These are phyloP conservation scores for Narthecium ossifragum DNA, from an alignment of 106 monocot species.

Conservation along the genomic window DNA sequence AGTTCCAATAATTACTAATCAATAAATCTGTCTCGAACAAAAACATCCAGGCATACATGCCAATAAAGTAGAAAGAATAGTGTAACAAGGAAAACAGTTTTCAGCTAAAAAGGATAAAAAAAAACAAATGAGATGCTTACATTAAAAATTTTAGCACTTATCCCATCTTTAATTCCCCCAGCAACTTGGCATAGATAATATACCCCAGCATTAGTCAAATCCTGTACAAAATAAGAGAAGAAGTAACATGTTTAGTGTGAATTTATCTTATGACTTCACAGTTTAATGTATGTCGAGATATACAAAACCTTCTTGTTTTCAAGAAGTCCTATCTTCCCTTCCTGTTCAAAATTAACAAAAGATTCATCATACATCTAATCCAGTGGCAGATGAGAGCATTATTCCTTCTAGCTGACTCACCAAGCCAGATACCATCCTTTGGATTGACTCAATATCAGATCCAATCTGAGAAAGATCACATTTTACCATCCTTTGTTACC, in stretches of 20 bases:
- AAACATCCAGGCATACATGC: no score
- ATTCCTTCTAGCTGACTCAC: constrained; percentile 30
- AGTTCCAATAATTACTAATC: no score
- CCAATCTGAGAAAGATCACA: constrained; percentile 77
- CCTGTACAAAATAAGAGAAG: constrained; percentile 26
- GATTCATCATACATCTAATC: constrained; percentile 2
- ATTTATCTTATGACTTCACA: no score
- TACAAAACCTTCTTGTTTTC: constrained; percentile 66
- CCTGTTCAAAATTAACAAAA: constrained; percentile 38
- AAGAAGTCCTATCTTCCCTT: constrained; percentile 71
- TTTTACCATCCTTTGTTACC: no score
- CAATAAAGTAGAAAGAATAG: no score
- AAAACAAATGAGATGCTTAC: constrained; percentile 18
- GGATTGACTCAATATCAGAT: constrained; percentile 76
- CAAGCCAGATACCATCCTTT: constrained; percentile 63
- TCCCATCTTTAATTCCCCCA: constrained; percentile 68
- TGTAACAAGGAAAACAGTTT: no score
- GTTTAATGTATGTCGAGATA: no score
- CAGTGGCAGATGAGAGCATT: no score
- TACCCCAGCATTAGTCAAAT: constrained; percentile 63
- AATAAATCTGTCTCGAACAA: no score
- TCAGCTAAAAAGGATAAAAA: no score
- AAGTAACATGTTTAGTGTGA: no score
- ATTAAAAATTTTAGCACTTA: constrained; percentile 64
- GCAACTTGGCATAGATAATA: constrained; percentile 77